These are phyloP conservation scores for Lyophyllum decastes DNA, from an alignment of 768 basidiomycete genomes.

Conservation along the genomic window DNA sequence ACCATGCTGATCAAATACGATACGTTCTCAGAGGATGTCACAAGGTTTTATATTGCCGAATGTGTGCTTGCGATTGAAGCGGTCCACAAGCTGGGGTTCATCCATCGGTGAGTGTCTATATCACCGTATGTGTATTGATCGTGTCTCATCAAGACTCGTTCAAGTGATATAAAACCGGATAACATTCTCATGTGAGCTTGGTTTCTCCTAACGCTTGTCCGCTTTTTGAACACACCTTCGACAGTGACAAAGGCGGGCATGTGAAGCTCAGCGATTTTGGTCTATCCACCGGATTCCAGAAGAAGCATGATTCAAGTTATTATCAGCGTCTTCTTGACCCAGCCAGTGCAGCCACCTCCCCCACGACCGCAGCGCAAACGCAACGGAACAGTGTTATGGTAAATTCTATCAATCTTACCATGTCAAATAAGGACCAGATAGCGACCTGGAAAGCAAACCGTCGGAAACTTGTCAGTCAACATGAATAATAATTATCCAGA, in stretches of 20 bases:
- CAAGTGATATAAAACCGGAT: slow-evolving; percentile 97
- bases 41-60: slow-evolving; percentile 98
- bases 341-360: slow-evolving; percentile 48
- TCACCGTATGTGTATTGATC: background rate
- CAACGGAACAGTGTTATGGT: slow-evolving; percentile 95
- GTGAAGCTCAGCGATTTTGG: slow-evolving; percentile 99
- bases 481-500: background rate
- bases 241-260: slow-evolving; percentile 88
- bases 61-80: slow-evolving; percentile 97
- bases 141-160: slow-evolving; percentile 2
- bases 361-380: slow-evolving; percentile 41
- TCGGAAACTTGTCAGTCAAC: slow-evolving; percentile 76
- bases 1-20: slow-evolving; percentile 99
- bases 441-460: slow-evolving; percentile 99
- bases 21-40: slow-evolving; percentile 97
- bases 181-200: slow-evolving; percentile 67
- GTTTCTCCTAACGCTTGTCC: slow-evolving; percentile 33
- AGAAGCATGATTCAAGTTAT: slow-evolving; percentile 94
- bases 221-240: slow-evolving; percentile 2
- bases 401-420: slow-evolving; percentile 95
- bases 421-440: slow-evolving; percentile 91
- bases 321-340: slow-evolving; percentile 87
- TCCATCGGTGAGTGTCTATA: slow-evolving; percentile 72
- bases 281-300: slow-evolving; percentile 98
- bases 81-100: slow-evolving; percentile 95